Evolutionary conservation across 140 eudicot genomes (phyloP).

Genomic region (Erigeron philadelphicus): DNA sequence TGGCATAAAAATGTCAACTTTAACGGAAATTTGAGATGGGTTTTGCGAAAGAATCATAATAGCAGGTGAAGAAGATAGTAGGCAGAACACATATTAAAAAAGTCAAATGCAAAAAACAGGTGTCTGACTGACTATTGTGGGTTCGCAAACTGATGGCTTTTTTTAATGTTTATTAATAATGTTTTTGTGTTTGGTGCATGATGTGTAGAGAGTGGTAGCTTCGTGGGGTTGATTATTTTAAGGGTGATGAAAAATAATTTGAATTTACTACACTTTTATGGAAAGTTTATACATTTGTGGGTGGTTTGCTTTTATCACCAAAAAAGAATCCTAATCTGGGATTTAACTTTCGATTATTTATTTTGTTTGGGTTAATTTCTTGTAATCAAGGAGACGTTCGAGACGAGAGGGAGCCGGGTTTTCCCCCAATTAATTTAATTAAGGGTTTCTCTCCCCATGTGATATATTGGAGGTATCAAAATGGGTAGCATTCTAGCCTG

Average conservation of each 20-base stretch:
- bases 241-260: conserved; percentile 9
- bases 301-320: conserved; percentile 8
- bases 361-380: too few species aligned
- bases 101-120: background rate
- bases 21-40: background rate
- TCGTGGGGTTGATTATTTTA: conserved; percentile 32
- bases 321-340: background rate
- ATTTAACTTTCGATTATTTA: too few species aligned
- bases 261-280: conserved; percentile 25
- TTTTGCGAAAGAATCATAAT: background rate
- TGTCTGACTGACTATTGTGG: background rate
- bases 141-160: background rate
- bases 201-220: conserved; percentile 26
- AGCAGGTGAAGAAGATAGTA: conserved; percentile 6
- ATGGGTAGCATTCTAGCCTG: too few species aligned
- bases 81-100: background rate
- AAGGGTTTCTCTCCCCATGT: too few species aligned
- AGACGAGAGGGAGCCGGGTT: too few species aligned
- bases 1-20: conserved; percentile 11
- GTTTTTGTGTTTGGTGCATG: conserved; percentile 25
- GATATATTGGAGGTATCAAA: too few species aligned
- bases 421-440: too few species aligned
- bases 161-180: background rate
- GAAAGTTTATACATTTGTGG: conserved; percentile 13
- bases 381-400: too few species aligned